Base-by-base conservation (phyloP, 78 protist genomes). In the Dictyostelium citrinum region DNA sequence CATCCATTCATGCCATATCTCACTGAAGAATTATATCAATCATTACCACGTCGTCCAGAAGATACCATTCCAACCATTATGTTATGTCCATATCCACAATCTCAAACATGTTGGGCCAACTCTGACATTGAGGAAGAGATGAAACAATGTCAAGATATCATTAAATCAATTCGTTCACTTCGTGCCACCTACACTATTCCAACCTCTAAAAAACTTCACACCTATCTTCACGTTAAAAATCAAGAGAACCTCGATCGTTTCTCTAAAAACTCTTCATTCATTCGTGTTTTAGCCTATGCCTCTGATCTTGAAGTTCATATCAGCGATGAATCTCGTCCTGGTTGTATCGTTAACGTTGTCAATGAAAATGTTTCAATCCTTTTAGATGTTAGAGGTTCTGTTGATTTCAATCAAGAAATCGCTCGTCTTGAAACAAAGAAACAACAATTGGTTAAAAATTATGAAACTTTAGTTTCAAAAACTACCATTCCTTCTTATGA, bases 1-100 rank as follows among this genome's bases (percentile, higher is more conserved):
- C 99, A 98, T 90, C 99, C 99, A 64, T 84, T 98, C 95, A 99
- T 99, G 99, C 99, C 99, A 35, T 99, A 93, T 91, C 24, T 98
- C 51, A 95, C 99, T 8, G 99, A 99, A 91, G 99, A 99, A 55
- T 86, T 98, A 17, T 98, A 95, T 86, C 99, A 97, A 84, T 46
- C 96, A 33, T 45, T 97, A 27, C 97, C 98, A 29, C 81, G 96
- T 3, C 72, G 96, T 51, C 95, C 95, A 64, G 51, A 24, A 14
- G 93, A 90, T 43, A 14, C 22, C 14, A 82, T 76, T 33, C 90
- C 70, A 31, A 74, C 97, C 58, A 95, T 97, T 83, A 84, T 91
- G 95, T 58, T 96, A 9, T 80, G 95, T 24, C 79, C 41, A 35
- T 97, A 85, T 77, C 98, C 98, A 55, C 49, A 14, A 22, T 24